Conservation (phyloP, 2,329 filamentous ascomycete genomes). For the Fusarium scirpi region DNA sequence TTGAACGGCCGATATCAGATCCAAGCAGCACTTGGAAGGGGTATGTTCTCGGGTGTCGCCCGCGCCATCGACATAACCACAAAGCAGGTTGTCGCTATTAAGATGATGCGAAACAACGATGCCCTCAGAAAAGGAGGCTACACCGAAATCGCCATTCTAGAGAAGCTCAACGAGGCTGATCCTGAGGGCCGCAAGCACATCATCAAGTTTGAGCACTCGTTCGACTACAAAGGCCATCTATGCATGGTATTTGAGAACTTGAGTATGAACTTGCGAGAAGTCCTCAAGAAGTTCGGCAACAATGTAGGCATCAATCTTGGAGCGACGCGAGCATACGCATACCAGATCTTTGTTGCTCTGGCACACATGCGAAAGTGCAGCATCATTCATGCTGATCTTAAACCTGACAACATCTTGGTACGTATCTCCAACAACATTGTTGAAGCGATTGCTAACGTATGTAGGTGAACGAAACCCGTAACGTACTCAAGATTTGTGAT, state of each 20-base stretch:
- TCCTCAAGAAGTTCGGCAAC: conserved; percentile 94
- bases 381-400: conserved; percentile 94
- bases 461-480: conserved; percentile 82
- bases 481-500: conserved; percentile 93
- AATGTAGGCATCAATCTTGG: conserved; percentile 91
- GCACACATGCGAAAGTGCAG: conserved; percentile 91
- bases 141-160: conserved; percentile 93
- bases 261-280: conserved; percentile 91
- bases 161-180: conserved; percentile 87
- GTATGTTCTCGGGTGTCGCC: conserved; percentile 97
- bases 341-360: conserved; percentile 92
- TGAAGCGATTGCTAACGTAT: conserved; percentile 21
- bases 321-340: conserved; percentile 88
- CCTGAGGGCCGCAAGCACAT: conserved; percentile 91
- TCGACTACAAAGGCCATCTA: conserved; percentile 94
- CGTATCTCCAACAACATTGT: conserved; percentile 36
- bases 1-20: conserved; percentile 91
- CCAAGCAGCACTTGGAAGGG: conserved; percentile 86
- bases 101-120: conserved; percentile 97
- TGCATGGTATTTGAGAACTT: conserved; percentile 98
- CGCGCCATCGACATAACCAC: conserved; percentile 83
- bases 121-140: conserved; percentile 90
- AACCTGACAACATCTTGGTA: conserved; percentile 96
- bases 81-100: conserved; percentile 88
- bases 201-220: conserved; percentile 86